These are phyloP conservation scores for Fragaria vesca DNA, from an alignment of 306 rosid species.

Conservation along the genomic window DNA sequence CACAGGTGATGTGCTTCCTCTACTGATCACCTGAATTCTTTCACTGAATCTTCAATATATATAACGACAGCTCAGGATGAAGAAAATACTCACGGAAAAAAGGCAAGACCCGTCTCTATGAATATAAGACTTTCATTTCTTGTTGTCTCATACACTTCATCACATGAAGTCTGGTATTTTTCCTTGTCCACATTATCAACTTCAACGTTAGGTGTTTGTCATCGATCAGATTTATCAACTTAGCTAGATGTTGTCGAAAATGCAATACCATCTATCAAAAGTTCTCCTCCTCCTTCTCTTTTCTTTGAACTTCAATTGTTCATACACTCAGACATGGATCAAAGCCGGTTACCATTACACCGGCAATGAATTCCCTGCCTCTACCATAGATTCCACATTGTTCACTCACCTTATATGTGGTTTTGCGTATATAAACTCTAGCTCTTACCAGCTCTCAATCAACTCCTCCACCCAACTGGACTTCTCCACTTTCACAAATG, in stretches of 20 bases:
- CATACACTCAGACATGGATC: background rate
- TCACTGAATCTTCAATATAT: too few relatives aligned
- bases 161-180: background rate
- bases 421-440: slow-evolving; percentile 18
- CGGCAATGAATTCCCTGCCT: slow-evolving; percentile 1
- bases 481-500: slow-evolving; percentile 26
- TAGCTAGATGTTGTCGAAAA: background rate
- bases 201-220: background rate
- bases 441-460: slow-evolving; percentile 13
- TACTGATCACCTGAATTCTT: too few relatives aligned
- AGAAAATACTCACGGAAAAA: too few relatives aligned
- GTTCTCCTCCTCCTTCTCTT: background rate
- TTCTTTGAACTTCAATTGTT: slow-evolving; percentile 8
- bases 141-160: background rate
- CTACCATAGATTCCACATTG: slow-evolving; percentile 23
- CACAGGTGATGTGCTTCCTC: too few relatives aligned
- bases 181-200: background rate
- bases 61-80: too few relatives aligned
- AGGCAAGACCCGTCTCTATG: too few relatives aligned
- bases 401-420: slow-evolving; percentile 35
- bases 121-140: background rate
- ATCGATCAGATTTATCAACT: background rate
- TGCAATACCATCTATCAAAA: background rate
- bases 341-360: background rate
- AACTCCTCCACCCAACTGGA: background rate